These are phyloP conservation scores for Salix caprea DNA, from an alignment of 345 rosid species.

Conservation along the genomic window DNA sequence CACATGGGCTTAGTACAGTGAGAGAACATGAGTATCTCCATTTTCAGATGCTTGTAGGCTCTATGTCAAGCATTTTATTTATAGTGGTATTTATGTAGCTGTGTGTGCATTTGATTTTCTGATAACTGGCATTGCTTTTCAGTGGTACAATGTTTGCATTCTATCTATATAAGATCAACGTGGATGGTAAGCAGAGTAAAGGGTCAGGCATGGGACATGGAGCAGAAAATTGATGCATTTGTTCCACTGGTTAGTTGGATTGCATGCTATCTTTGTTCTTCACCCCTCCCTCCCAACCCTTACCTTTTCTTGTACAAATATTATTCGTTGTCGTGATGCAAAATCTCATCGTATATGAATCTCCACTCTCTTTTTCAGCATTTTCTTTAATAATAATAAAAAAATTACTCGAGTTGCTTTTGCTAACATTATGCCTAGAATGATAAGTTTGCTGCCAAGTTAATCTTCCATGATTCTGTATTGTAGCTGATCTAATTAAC, in stretches of 20 bases:
- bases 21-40: neutral
- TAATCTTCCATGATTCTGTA: neutral
- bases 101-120: neutral
- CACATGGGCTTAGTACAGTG: neutral
- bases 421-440: neutral
- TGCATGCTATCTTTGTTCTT: neutral
- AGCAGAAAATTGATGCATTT: constrained; percentile 27
- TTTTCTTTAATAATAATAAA: neutral
- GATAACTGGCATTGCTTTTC: constrained; percentile 24
- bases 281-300: neutral
- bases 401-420: neutral
- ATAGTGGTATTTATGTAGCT: neutral
- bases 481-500: neutral
- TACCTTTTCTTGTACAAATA: neutral
- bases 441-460: neutral
- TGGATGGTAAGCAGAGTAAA: constrained; percentile 25
- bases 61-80: neutral
- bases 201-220: constrained; percentile 39
- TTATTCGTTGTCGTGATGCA: neutral
- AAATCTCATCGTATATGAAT: neutral
- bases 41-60: neutral
- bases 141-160: constrained; percentile 77
- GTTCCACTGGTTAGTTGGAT: constrained; percentile 18
- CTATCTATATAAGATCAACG: constrained; percentile 53
- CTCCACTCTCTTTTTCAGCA: neutral